A percentile compares a stretch with the other conserved stretches of the same genome.
Conservation (phyloP, 371 early-diverging fungal species). For the Circinella umbellata region DNA sequence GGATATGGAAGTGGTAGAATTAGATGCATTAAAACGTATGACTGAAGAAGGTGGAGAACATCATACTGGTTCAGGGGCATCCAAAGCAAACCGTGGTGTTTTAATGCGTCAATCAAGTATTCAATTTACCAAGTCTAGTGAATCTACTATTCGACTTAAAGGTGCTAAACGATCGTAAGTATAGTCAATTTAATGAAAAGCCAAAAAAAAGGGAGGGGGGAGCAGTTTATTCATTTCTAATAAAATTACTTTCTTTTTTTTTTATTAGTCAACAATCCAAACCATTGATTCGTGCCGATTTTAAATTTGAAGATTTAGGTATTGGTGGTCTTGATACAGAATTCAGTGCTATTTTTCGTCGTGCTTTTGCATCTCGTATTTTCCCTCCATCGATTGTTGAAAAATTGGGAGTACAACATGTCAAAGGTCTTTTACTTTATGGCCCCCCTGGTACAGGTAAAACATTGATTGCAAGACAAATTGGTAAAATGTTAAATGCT, state of each 20-base stretch:
- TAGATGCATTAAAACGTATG: slow-evolving; percentile 55
- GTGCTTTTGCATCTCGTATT: slow-evolving; percentile 99
- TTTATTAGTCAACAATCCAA: slow-evolving; percentile 29
- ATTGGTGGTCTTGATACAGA: slow-evolving; percentile 99
- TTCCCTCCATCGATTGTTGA: slow-evolving; percentile 97
- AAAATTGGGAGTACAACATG: slow-evolving; percentile 97
- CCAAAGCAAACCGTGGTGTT: slow-evolving; percentile 64
- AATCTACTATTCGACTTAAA: slow-evolving; percentile 78
- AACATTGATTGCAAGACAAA: slow-evolving; percentile 99
- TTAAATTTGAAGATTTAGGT: slow-evolving; percentile 99
- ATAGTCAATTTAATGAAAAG: too few relatives aligned
- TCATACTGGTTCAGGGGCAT: slow-evolving; percentile 27
- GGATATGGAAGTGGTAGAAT: slow-evolving; percentile 66
- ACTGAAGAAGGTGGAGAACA: slow-evolving; percentile 43
- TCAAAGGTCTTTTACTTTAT: slow-evolving; percentile 81
- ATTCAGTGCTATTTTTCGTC: slow-evolving; percentile 97
- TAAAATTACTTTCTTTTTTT: background rate
- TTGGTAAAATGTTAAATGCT: slow-evolving; percentile 98
- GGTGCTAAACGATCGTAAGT: slow-evolving; percentile 67
- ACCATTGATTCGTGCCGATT: slow-evolving; percentile 89
- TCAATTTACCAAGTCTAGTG: slow-evolving; percentile 70
- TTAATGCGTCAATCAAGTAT: slow-evolving; percentile 75
- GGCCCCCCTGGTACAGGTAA: slow-evolving; percentile 99
- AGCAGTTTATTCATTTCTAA: too few relatives aligned
- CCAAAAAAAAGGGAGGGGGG: background rate